Base-by-base conservation (phyloP, 78 protist genomes). In the Fonticula alba region DNA sequence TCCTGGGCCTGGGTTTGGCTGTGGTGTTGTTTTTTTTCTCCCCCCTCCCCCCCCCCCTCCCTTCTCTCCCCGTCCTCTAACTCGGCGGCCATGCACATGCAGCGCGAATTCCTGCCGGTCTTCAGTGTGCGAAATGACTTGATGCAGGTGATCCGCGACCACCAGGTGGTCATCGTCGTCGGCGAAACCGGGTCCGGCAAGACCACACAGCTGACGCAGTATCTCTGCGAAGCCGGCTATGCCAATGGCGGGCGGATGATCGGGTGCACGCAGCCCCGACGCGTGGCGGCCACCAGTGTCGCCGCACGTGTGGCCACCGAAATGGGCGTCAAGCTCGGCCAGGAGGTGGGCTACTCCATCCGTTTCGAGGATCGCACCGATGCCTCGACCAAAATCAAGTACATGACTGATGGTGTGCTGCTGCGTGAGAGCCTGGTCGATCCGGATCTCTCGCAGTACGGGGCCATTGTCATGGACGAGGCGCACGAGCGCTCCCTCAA, bases 111-210 rank as follows among this genome's bases (percentile, higher is more conserved):
- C 29, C 77, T 95, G 37, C 99, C 99, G 38, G 64, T 93, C 17
- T 95, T 40, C 72, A 37, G 54, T 0, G 69, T 68, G 54, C 61
- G 93, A 14, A 41, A 62, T 1, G 83, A 89, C 38, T 58, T 92
- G 58, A 33, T 94, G 74, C 79, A 61, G 15, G 57, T 86, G 36
- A 72, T 91, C n/a, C 58, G 79, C 0, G 96, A 85, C 33, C 82
- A 83, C 68, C 73, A 66, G 64, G 73, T 89, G 15, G 56, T 85
- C 27, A 58, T 94, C 20, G 52, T 94, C 17, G 95, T 92, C 13
- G 98, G 98, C 14, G 96, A 89, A 59, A 95, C 99, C 0, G 99
- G 99, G 29, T 59, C 79, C 22, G 99, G 99, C 37, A 95, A 95
- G 64, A 95, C 97, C 14, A 94, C 99, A 4, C 99, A 95, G 74